A percentile compares a stretch with the other conserved stretches of the same genome.
Evolutionary conservation across 2,329 filamentous ascomycete species (phyloP).

Genomic region (Paradendryphiella salina): DNA sequence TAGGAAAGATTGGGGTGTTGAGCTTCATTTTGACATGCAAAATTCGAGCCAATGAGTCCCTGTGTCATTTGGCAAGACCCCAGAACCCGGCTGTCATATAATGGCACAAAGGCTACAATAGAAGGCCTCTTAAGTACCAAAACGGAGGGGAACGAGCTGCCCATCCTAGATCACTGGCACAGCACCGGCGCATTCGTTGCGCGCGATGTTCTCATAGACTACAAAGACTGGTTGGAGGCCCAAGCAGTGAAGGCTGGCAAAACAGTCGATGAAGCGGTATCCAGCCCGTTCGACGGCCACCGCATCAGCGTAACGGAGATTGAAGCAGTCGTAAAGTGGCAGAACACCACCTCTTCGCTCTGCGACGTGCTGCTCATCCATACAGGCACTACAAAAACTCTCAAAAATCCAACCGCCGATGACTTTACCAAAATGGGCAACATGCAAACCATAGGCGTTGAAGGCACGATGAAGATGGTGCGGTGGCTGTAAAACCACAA

Average conservation of each 20-base stretch:
- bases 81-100: conserved; percentile 16
- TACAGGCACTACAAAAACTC: conserved; percentile 16
- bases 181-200: conserved; percentile 15
- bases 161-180: conserved; percentile 23
- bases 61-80: conserved; percentile 26
- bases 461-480: conserved; percentile 48
- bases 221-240: conserved; percentile 19
- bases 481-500: conserved; percentile 66
- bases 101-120: conserved; percentile 17
- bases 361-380: conserved; percentile 31
- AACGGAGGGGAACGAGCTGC: conserved; percentile 15
- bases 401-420: conserved; percentile 7
- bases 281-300: conserved; percentile 17
- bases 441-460: conserved; percentile 11
- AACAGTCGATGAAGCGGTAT: conserved; percentile 12
- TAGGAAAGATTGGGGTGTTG: conserved; percentile 31
- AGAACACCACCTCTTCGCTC: conserved; percentile 7
- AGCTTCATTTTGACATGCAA: conserved; percentile 36
- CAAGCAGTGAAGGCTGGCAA: neutral
- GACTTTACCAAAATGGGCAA: conserved; percentile 16
- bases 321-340: conserved; percentile 10
- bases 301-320: conserved; percentile 21
- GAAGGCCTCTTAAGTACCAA: conserved; percentile 12
- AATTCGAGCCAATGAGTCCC: conserved; percentile 33
- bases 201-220: conserved; percentile 17